These are phyloP conservation scores for Fusarium tupiense DNA, from an alignment of 2,329 filamentous ascomycete genomes.

Conservation along the genomic window DNA sequence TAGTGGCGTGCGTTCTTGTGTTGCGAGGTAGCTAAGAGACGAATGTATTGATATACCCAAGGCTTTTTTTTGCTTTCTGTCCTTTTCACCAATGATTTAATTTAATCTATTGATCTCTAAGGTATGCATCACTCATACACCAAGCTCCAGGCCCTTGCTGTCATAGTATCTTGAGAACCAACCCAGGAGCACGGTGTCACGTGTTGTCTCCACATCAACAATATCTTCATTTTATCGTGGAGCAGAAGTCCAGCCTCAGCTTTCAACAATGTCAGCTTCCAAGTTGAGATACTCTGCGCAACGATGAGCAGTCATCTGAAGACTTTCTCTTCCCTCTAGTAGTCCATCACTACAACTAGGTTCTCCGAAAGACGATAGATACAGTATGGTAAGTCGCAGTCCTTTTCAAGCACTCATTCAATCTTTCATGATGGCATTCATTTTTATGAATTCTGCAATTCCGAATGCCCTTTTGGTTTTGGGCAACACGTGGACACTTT, in stretches of 20 bases:
- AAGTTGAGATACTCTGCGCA: neutral
- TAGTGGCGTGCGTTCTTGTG: constrained; percentile 24
- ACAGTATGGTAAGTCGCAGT: constrained; percentile 25
- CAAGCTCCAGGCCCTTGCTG: neutral
- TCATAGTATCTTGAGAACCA: neutral
- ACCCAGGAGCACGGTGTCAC: constrained; percentile 5
- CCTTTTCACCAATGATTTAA: too few relatives aligned
- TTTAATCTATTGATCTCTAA: neutral
- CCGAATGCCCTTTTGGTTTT: constrained; percentile 48
- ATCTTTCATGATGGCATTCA: constrained; percentile 50
- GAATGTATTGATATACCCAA: constrained; percentile 41
- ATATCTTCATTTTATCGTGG: constrained; percentile 14
- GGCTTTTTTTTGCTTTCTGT: neutral
- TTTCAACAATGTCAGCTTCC: neutral
- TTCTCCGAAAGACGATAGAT: neutral
- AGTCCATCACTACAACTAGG: neutral
- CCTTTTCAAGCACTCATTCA: neutral
- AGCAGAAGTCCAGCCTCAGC: neutral
- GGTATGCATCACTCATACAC: neutral
- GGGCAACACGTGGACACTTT: constrained; percentile 47
- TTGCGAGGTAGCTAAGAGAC: constrained; percentile 29
- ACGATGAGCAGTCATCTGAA: neutral
- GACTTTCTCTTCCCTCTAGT: neutral
- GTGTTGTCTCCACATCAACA: constrained; percentile 19
- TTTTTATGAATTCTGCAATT: constrained; percentile 62